Evolutionary conservation across 2,329 filamentous ascomycete genomes (phyloP), one percentile per base, ranked within the genome.

Genomic region (Cladosporium austrohemisphaericum): DNA sequence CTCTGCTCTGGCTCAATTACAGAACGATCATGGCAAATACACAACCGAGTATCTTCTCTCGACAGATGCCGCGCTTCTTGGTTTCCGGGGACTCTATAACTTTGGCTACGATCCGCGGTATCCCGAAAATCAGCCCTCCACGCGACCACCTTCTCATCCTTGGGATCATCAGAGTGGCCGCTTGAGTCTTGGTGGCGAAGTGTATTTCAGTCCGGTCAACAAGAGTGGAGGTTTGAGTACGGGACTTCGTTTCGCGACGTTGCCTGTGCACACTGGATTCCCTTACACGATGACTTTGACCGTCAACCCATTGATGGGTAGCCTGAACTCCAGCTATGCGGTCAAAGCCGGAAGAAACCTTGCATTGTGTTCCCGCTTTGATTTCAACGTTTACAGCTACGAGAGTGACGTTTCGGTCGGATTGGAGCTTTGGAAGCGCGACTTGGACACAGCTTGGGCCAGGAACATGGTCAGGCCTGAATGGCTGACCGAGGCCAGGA

Each of bases 351-450:
- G 89, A 3, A 80, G 80, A 26, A 83, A 89, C 60, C 81, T 95
- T 58, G 87, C 89, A 9, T 78, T 98, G 41, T 93, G 90, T 55
- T 94, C 90, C 18, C 83, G 86, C 41, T 92, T 97, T 71, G 90
- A 94, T 64, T 98, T 98, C 71, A 98, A 98, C 63, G 86, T 96
- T 41, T 97, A 96, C 71, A 95, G 89, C 65, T 98, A 96, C 73
- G 93, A 98, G 73, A 95, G 89, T 64, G 87, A 93, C 51, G 85
- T 95, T 76, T 85, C 90, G 20, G 79, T 97, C 19, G 93, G 93
- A 11, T 88, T 89, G 72, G 93, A 98, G 71, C 74, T 97, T 35
- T 98, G 93, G 92, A 52, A 58, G 28, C 26, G 49, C 2, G 61
- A 63, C 41, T 65, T 64, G 53, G 69, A 67, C 56, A 66, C 71